Conservation (phyloP, 345 rosid genomes). For the Gynandropsis gynandra region DNA sequence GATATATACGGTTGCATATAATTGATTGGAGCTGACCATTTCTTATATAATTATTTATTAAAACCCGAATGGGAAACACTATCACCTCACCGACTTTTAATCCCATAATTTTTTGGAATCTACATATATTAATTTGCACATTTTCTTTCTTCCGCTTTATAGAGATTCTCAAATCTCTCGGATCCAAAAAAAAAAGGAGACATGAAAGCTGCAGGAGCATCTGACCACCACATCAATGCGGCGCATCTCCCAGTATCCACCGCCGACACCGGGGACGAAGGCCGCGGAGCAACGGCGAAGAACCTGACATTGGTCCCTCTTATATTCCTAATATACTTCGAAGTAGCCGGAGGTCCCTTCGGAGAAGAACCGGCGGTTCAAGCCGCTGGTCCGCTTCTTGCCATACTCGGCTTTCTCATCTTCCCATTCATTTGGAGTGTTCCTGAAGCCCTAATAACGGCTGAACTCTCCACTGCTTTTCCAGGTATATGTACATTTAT, state of each 20-base stretch:
- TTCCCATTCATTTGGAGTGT: constrained; percentile 88
- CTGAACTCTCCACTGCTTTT: constrained; percentile 77
- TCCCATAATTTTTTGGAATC: too few species aligned
- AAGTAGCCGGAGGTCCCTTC: constrained; percentile 86
- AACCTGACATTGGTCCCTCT: constrained; percentile 68
- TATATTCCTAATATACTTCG: constrained; percentile 78
- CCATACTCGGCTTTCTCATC: constrained; percentile 58
- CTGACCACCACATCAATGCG: not conserved
- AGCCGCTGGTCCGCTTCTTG: constrained; percentile 70
- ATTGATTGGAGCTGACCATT: too few species aligned
- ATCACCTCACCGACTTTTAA: too few species aligned
- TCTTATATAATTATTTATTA: too few species aligned
- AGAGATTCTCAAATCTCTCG: too few species aligned
- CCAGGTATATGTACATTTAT: constrained; percentile 41
- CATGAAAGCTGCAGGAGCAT: constrained; percentile 19
- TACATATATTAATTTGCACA: too few species aligned
- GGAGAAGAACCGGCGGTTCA: constrained; percentile 73
- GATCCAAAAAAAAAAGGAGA: too few species aligned
- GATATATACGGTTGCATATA: too few species aligned
- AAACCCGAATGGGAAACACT: too few species aligned
- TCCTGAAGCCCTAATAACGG: constrained; percentile 83
- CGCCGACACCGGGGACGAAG: not conserved
- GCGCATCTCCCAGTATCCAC: constrained; percentile 22
- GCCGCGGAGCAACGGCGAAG: constrained; percentile 18
- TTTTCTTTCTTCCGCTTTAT: too few species aligned